Percentiles rank a stretch among this genome's conserved stretches.
These are phyloP conservation scores for Epichloe scottii DNA, from an alignment of 2,329 filamentous ascomycete species.

Conservation along the genomic window DNA sequence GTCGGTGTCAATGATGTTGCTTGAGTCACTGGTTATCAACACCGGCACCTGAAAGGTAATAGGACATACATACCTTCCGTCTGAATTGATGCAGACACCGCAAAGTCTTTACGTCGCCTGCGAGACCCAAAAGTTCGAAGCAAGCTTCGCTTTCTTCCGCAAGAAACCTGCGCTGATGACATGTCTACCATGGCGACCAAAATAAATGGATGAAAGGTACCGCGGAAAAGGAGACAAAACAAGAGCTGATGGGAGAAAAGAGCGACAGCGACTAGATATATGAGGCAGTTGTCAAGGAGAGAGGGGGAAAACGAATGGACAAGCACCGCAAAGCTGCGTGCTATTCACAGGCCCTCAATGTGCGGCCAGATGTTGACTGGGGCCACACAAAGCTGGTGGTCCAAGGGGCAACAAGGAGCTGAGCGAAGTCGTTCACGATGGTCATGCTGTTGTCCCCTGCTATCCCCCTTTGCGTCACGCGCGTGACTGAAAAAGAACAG, in stretches of 20 bases:
- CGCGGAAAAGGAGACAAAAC: background rate
- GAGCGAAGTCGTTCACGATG: background rate
- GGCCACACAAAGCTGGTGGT: slow-evolving; percentile 2
- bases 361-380: background rate
- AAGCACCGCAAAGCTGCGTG: slow-evolving; percentile 1
- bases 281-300: background rate
- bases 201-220: slow-evolving; percentile 3
- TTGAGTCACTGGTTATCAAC: background rate
- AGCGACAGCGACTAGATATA: slow-evolving; percentile 3
- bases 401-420: background rate
- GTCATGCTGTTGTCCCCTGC: slow-evolving; percentile 1
- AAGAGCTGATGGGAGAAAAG: background rate
- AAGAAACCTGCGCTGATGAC: slow-evolving; percentile 14
- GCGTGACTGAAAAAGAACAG: slow-evolving; percentile 5
- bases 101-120: slow-evolving; percentile 12
- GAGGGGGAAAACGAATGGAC: slow-evolving; percentile 5
- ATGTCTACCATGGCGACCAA: slow-evolving; percentile 10
- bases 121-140: slow-evolving; percentile 16
- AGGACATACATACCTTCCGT: slow-evolving; percentile 10
- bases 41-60: background rate
- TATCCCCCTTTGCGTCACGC: slow-evolving; percentile 3
- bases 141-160: slow-evolving; percentile 20
- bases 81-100: slow-evolving; percentile 7
- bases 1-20: background rate
- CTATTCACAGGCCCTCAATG: background rate